Evolutionary conservation across 2,329 filamentous ascomycete genomes (phyloP).

Genomic region (Proliferodiscus dingleyae): DNA sequence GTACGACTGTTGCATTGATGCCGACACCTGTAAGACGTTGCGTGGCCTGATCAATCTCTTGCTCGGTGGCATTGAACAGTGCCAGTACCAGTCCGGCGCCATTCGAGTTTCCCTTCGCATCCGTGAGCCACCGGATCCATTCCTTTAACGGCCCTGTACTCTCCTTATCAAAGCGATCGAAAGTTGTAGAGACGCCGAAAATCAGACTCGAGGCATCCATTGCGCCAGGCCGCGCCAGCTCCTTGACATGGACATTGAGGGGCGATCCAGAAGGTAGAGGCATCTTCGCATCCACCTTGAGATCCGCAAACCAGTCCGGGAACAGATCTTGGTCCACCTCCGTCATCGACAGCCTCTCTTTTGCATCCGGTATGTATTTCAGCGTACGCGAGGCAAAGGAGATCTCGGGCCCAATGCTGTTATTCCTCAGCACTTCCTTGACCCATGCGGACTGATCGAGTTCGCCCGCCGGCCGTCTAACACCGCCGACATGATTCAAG

Average conservation of each 20-base stretch:
- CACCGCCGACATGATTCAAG: neutral
- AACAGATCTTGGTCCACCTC: constrained; percentile 25
- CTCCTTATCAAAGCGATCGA: constrained; percentile 48
- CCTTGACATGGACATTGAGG: constrained; percentile 26
- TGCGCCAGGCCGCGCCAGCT: constrained; percentile 44
- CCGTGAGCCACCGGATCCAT: constrained; percentile 56
- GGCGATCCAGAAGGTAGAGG: constrained; percentile 17
- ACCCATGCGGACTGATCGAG: constrained; percentile 21
- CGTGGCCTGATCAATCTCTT: constrained; percentile 45
- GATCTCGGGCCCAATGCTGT: constrained; percentile 25
- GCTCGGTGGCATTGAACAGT: constrained; percentile 46
- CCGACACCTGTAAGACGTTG: constrained; percentile 43
- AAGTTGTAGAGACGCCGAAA: constrained; percentile 56
- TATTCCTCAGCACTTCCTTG: constrained; percentile 20
- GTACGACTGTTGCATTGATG: constrained; percentile 53
- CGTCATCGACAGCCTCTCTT: constrained; percentile 21
- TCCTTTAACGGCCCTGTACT: constrained; percentile 50
- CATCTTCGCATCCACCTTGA: constrained; percentile 14
- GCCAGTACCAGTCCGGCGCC: constrained; percentile 52
- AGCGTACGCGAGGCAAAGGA: constrained; percentile 27
- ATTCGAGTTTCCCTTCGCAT: constrained; percentile 50
- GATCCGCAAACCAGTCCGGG: constrained; percentile 21
- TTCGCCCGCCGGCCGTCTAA: neutral
- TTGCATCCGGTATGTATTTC: constrained; percentile 26
- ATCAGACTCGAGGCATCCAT: constrained; percentile 53